These are phyloP conservation scores for Potentilla sterilis DNA, from an alignment of 306 rosid genomes.

Conservation along the genomic window DNA sequence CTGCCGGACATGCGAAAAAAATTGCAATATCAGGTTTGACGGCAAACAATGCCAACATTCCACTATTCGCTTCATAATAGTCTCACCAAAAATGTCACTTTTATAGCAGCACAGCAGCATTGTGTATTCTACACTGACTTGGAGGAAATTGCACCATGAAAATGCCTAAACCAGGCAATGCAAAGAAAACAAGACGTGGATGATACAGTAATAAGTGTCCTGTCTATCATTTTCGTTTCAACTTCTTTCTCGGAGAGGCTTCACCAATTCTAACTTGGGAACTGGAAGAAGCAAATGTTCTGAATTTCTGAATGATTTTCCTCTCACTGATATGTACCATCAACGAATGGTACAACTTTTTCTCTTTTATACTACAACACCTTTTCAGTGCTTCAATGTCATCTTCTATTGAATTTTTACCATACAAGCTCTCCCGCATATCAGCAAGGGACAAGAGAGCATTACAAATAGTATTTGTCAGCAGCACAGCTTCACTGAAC, in stretches of 20 bases:
- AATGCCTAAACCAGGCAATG: not conserved
- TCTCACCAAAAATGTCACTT: not conserved
- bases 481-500: slow-evolving; percentile 42
- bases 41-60: not conserved
- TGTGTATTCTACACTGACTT: not conserved
- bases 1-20: not conserved
- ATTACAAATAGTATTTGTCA: slow-evolving; percentile 47
- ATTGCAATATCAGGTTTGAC: not conserved
- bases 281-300: slow-evolving; percentile 42
- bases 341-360: slow-evolving; percentile 68
- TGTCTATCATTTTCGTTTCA: slow-evolving; percentile 31
- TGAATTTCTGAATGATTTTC: slow-evolving; percentile 59
- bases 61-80: not conserved
- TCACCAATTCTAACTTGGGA: slow-evolving; percentile 26
- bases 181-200: not conserved
- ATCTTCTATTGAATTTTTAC: slow-evolving; percentile 53
- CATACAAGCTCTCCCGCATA: slow-evolving; percentile 67
- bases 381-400: slow-evolving; percentile 47
- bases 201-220: not conserved
- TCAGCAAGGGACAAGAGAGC: slow-evolving; percentile 63
- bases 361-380: slow-evolving; percentile 42
- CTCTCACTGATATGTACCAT: slow-evolving; percentile 71
- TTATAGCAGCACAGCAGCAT: not conserved
- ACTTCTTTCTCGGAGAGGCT: slow-evolving; percentile 39
- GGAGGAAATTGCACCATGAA: not conserved